Base-by-base conservation (phyloP, 345 rosid species). In the Aquilaria sinensis region DNA sequence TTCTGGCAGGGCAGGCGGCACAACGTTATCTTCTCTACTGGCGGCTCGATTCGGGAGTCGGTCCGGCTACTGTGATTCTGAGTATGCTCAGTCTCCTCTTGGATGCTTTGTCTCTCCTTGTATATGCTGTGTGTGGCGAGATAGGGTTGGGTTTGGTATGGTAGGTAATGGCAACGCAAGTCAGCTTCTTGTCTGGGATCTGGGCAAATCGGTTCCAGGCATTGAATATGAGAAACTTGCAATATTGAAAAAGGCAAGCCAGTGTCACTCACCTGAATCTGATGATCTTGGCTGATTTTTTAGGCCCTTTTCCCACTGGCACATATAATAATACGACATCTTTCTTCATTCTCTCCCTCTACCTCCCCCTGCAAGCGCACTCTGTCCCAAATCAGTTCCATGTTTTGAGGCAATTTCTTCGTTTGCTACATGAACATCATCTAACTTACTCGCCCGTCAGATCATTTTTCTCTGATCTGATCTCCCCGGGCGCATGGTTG, bases 321-420 rank as follows among this genome's bases (percentile, higher is more conserved):
- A 81, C 9, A 78, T 23, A 23, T 23, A 23, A 23, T 23, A 23
- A 23, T 23, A 23, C 23, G 1, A 23, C 23, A 23, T 23, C 23
- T 23, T 0, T 23, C 23, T 68, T 66, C 23, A 2, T 51, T 23
- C 1, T 31, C 9, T 16, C 3, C 49, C 49, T 15, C 60, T 41
- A 4, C 5, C 31, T 47, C 2, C 31, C 4, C 5, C 52, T 9
- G 85, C 85, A 73, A 81, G 75, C 85, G 82, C 82, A 75, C 85
- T 81, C 82, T 77, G 82, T 78, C 80, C 80, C 75, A 14, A 56
- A 74, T 64, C 75, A 54, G 47, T 47, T 16, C 12, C n/a, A 12
- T 77, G 80, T 73, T 75, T 71, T 70, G 85, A 62, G 82, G 85
- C 85, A 81, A 81, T 81, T 75, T 81, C 85, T 80, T 55, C 82